Evolutionary conservation across 2,329 filamentous ascomycete genomes (phyloP).

Genomic region (Knufia fluminis): DNA sequence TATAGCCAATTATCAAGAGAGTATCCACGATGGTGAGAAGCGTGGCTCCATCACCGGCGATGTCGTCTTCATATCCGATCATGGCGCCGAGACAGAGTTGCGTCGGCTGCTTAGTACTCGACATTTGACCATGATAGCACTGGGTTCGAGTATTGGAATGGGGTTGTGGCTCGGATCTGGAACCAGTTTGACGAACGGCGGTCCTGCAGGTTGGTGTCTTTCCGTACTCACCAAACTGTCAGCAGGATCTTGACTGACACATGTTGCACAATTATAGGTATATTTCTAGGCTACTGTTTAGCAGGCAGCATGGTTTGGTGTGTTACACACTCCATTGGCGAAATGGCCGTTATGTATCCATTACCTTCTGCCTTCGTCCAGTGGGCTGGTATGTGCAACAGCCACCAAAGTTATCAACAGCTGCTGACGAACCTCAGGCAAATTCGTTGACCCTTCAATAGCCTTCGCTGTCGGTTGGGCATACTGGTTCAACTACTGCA

Average conservation of each 20-base stretch:
- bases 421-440: conserved; percentile 17
- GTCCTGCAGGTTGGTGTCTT: too few species aligned
- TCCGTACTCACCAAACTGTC: too few species aligned
- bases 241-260: too few species aligned
- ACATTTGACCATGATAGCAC: conserved; percentile 33
- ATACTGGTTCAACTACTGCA: conserved; percentile 37
- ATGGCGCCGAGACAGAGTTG: conserved; percentile 28
- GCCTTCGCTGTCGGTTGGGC: conserved; percentile 41
- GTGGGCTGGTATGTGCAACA: conserved; percentile 28
- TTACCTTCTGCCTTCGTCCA: conserved; percentile 40
- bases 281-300: conserved; percentile 39
- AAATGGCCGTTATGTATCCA: conserved; percentile 41
- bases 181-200: conserved; percentile 32
- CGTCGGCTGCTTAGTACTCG: conserved; percentile 33
- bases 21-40: background rate
- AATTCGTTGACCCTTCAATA: conserved; percentile 36
- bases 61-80: conserved; percentile 11
- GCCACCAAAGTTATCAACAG: background rate
- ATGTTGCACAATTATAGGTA: too few species aligned
- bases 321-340: conserved; percentile 39
- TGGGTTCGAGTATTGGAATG: conserved; percentile 38
- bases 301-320: conserved; percentile 33
- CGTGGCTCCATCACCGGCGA: background rate
- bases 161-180: conserved; percentile 41
- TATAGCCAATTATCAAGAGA: background rate